Evolutionary conservation across 305 asterid genomes (phyloP).

Genomic region (Fraxinus nigra): DNA sequence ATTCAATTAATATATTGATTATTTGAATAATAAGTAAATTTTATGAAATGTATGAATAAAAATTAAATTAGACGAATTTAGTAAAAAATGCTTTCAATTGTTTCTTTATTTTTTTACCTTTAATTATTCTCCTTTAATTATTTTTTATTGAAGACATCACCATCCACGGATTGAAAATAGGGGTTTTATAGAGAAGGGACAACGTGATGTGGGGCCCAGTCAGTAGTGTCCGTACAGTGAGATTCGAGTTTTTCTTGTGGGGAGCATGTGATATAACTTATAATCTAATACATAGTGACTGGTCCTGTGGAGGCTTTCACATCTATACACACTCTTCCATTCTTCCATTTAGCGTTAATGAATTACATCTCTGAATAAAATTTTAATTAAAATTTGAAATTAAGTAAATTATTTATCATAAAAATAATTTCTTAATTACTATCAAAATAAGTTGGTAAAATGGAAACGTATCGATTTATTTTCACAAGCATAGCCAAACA

Average conservation of each 20-base stretch:
- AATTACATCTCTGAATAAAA: background rate
- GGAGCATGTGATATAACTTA: background rate
- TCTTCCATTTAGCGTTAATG: background rate
- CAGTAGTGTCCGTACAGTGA: background rate
- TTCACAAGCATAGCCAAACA: background rate
- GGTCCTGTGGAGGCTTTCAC: background rate
- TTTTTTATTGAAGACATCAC: background rate
- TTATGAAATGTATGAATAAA: too few species aligned
- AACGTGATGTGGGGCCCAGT: background rate
- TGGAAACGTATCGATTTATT: background rate
- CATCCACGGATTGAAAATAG: background rate
- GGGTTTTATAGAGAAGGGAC: background rate
- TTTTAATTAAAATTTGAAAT: too few species aligned
- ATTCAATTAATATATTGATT: too few species aligned
- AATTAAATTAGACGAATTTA: background rate
- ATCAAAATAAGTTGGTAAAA: background rate
- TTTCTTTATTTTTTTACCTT: background rate
- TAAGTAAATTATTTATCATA: too few species aligned
- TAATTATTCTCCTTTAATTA: background rate
- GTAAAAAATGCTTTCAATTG: too few species aligned
- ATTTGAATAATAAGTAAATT: background rate
- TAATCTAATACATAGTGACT: background rate
- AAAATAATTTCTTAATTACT: background rate
- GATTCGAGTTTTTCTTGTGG: background rate
- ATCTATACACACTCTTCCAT: background rate